Base-by-base conservation (phyloP, 179 eudicot species). In the Heliamphora pulchella region DNA sequence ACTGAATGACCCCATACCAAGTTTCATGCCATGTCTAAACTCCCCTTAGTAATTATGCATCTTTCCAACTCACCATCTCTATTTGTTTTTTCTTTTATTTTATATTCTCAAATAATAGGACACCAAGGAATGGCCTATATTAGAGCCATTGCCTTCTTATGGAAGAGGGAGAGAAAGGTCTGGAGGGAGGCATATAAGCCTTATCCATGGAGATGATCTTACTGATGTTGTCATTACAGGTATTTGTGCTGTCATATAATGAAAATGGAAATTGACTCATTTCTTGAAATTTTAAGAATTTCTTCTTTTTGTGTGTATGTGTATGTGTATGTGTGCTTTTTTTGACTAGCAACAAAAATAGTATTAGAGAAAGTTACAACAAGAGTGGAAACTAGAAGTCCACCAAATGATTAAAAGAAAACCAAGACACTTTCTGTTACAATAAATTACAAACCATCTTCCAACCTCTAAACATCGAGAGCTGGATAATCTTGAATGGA, bases 121-220 rank as follows among this genome's bases (percentile, higher is more conserved):
- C 80, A 89, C 90, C 64, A 82, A 90, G 64, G 99, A 94, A 85
- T 96, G 99, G 99, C 99, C 99, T 46, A 89, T 96, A 62, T 90
- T 94, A 76, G 92, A 91, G 85, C 89, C 99, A 63, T 84, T 96
- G 85, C 99, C 96, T 84, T 96, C 99, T 31, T 96, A 96, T 84
- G 99, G 99, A 82, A 87, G 98, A 90, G 99, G 98, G 68, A 89
- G 99, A 86, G 99, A 96, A 72, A 88, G 99, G 74, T 79, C 85
- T 65, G 99, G 99, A 74, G 93, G 91, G n/a, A 89, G 99, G 73
- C 98, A 96, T 86, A 94, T 94, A 66, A 96, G 99, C 83, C 94
- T 96, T 79, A 87, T 96, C 82, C 99, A 96, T 74, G 99, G 97
- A 71, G 89, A 92, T 86, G 85, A 86, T 79, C 87, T 96, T 74